Percentiles rank a stretch among this genome's conserved stretches.
These are phyloP conservation scores for Penicillium canariense DNA, from an alignment of 495 filamentous ascomycete genomes.

Conservation along the genomic window DNA sequence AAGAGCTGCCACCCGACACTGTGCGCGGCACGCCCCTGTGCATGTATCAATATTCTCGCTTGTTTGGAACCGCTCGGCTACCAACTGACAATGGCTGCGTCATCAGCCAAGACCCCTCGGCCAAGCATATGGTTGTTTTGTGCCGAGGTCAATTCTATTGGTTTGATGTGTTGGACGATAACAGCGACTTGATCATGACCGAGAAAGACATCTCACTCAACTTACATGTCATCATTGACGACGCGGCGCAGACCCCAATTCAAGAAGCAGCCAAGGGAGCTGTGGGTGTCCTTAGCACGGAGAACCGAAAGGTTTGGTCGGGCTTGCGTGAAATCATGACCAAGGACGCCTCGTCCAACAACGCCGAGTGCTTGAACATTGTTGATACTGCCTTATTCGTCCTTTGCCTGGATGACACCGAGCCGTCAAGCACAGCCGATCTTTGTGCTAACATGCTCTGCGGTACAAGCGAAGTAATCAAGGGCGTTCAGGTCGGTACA, in stretches of 20 bases:
- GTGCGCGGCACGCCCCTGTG: slow-evolving; percentile 77
- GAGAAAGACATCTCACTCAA: slow-evolving; percentile 94
- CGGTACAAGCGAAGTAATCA: slow-evolving; percentile 85
- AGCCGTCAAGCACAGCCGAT: slow-evolving; percentile 72
- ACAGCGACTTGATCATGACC: slow-evolving; percentile 93
- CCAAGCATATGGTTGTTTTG: slow-evolving; percentile 91
- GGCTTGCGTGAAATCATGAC: slow-evolving; percentile 86
- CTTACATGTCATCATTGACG: slow-evolving; percentile 86
- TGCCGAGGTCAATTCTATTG: slow-evolving; percentile 98
- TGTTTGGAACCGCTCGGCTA: slow-evolving; percentile 93
- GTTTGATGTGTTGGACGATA: slow-evolving; percentile 96
- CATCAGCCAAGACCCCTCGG: slow-evolving; percentile 85
- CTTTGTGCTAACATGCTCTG: slow-evolving; percentile 98
- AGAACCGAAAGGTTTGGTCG: slow-evolving; percentile 96
- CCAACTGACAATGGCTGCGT: slow-evolving; percentile 95
- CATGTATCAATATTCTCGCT: slow-evolving; percentile 97
- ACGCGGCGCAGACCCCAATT: slow-evolving; percentile 83
- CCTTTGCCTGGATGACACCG: slow-evolving; percentile 87
- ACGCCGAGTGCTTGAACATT: slow-evolving; percentile 89
- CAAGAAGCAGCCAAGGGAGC: slow-evolving; percentile 93
- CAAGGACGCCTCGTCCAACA: slow-evolving; percentile 83
- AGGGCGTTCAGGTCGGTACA: slow-evolving; percentile 92
- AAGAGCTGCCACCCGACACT: slow-evolving; percentile 90
- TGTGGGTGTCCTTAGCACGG: slow-evolving; percentile 88
- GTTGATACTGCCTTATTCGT: slow-evolving; percentile 94